Evolutionary conservation across 2,329 filamentous ascomycete species (phyloP), one percentile per base, ranked within the genome.

Genomic region (Hymenoscyphus repandus): DNA sequence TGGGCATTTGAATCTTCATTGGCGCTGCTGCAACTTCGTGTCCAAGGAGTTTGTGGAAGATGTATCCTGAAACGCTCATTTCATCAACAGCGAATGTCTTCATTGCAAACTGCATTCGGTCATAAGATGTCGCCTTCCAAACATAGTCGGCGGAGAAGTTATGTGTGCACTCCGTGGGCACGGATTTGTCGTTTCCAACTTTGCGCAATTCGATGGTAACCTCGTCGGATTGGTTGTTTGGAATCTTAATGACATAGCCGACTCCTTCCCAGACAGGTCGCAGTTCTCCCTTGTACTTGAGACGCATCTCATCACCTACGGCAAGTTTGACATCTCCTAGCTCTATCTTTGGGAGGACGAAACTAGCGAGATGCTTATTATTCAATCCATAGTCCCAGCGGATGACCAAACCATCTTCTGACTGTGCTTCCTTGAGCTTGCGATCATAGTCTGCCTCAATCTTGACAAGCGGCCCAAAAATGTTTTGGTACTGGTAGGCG

Each of bases 381-480:
- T 99, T 99, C 42, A 99, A 75, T 58, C 91, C 93, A 61, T 89
- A 84, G 65, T 96, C 90, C 93, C 93, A 99, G 49, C 89, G 86
- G 53, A 99, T 90, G 37, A 91, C 81, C 37, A 99, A 74, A n/a
- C 88, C 88, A 70, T 99, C 93, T 71, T 99, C 93, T 1, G 90
- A 96, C 68, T 99, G 93, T 0, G 92, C 90, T 69, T 99, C 93
- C 72, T 99, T 99, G 62, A 99, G 78, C 72, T 99, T 97, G 70
- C 95, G 92, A 70, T 99, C 93, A 66, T 99, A 99, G 70, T 99
- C 93, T 39, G 93, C 95, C 69, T 99, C 93, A 70, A 99, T 99
- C 74, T 97, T 99, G 64, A 99, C 95, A 12, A 99, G 77, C 0
- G 93, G 93, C 0, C 93, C 93, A 68, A 99, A 99, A 32, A 97